A percentile compares a stretch with the other conserved stretches of the same genome.
Conservation (phyloP, 805 yeast genomes). For the Candida adriatica region DNA sequence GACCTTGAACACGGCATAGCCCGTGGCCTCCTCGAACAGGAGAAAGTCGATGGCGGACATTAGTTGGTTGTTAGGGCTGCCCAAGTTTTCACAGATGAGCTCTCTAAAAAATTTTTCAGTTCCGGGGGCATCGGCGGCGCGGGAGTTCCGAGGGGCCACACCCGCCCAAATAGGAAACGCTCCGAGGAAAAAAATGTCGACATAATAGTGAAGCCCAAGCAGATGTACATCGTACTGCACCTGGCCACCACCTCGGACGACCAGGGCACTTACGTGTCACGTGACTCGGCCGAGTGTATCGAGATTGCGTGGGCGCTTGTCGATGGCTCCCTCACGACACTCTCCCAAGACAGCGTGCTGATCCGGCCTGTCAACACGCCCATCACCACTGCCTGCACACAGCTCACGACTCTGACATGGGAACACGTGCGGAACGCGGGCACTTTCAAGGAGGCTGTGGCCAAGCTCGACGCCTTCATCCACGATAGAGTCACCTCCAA, state of each 20-base stretch:
- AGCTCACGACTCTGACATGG: slow-evolving; percentile 49
- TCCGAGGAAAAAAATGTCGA: too few relatives aligned
- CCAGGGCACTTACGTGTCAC: slow-evolving; percentile 46
- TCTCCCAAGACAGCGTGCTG: slow-evolving; percentile 37
- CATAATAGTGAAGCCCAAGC: too few relatives aligned
- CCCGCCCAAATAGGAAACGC: too few relatives aligned
- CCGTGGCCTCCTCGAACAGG: slow-evolving; percentile 97
- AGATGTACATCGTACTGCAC: slow-evolving; percentile 54
- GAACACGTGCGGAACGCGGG: slow-evolving; percentile 53
- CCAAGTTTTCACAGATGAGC: background rate
- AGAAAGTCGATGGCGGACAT: slow-evolving; percentile 76
- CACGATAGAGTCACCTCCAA: slow-evolving; percentile 35
- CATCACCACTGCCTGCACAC: slow-evolving; percentile 50
- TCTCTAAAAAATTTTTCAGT: slow-evolving; percentile 12
- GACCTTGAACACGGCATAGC: slow-evolving; percentile 94
- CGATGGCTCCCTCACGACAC: slow-evolving; percentile 42
- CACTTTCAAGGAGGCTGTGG: slow-evolving; percentile 57
- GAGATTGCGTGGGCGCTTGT: slow-evolving; percentile 64
- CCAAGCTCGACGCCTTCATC: slow-evolving; percentile 43
- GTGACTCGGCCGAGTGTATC: slow-evolving; percentile 62
- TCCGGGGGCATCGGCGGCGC: slow-evolving; percentile 4
- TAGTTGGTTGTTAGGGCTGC: slow-evolving; percentile 12
- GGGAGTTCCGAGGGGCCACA: too few relatives aligned
- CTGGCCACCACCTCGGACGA: slow-evolving; percentile 65
- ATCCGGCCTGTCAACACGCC: slow-evolving; percentile 63